Evolutionary conservation across 2,329 filamentous ascomycete species (phyloP).

Genomic region (Tolypocladium paradoxum): DNA sequence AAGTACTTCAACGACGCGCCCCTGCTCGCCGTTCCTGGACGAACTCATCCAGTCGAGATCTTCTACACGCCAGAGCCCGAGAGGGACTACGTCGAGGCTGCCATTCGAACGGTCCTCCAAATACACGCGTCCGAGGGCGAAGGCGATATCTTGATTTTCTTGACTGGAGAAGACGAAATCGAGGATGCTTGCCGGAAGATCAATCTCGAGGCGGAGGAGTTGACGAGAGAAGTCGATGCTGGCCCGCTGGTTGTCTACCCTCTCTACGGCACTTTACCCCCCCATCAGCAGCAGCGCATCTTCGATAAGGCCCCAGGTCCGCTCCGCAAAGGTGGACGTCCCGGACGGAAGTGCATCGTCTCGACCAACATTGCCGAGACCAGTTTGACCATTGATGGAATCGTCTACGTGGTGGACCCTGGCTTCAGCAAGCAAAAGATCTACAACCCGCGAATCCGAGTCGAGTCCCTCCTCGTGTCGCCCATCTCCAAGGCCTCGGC

Average conservation of each 20-base stretch:
- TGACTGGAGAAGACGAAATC: slow-evolving; percentile 97
- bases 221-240: slow-evolving; percentile 81
- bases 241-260: slow-evolving; percentile 87
- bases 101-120: slow-evolving; percentile 87
- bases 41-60: slow-evolving; percentile 94
- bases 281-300: slow-evolving; percentile 86
- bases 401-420: slow-evolving; percentile 98
- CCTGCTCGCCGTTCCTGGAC: slow-evolving; percentile 83
- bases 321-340: slow-evolving; percentile 61
- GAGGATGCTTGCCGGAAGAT: slow-evolving; percentile 95
- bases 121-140: slow-evolving; percentile 90
- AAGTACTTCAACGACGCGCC: slow-evolving; percentile 94
- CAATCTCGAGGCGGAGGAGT: slow-evolving; percentile 77
- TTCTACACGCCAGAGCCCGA: slow-evolving; percentile 97
- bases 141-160: slow-evolving; percentile 86
- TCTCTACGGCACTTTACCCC: slow-evolving; percentile 86
- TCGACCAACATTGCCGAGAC: slow-evolving; percentile 98
- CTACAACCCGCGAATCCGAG: slow-evolving; percentile 92
- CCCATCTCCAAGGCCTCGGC: slow-evolving; percentile 97
- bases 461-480: slow-evolving; percentile 94
- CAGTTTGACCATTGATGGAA: slow-evolving; percentile 93
- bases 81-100: slow-evolving; percentile 92
- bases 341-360: slow-evolving; percentile 88
- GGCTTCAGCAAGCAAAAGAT: slow-evolving; percentile 99
- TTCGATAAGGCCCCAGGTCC: slow-evolving; percentile 80